Evolutionary conservation across 1,284 basidiomycete genomes (phyloP), one percentile per base, ranked within the genome.

Genomic region (Rhodotorula sp.): DNA sequence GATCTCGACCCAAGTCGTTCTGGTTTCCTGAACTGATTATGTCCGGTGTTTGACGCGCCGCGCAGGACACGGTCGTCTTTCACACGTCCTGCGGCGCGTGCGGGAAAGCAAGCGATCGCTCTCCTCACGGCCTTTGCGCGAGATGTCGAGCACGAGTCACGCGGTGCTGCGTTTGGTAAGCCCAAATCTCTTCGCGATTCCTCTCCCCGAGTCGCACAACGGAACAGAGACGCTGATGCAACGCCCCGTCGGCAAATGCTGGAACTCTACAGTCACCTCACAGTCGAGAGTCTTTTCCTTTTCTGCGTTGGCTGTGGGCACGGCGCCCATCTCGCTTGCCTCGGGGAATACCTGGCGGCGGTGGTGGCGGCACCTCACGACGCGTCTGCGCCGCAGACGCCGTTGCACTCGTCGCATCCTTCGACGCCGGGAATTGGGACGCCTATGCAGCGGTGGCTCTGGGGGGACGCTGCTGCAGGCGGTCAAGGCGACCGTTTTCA

Each of bases 281-380:
- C 67, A 44, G 67, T 69, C 8, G 49, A 48, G 22, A 64, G 66
- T 18, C 57, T 74, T n/a, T 64, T 67, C 65, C 29, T 72, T 8
- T 64, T 70, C n/a, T 74, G 75, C 61, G 68, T 65, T 3, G 45
- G 54, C 15, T 76, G 75, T 51, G 75, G 75, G 4, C 75, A 76
- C 37, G 75, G 72, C 22, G 70, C 70, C 2, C 75, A 76, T 54
- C 59, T 67, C 1, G 48, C 45, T 5, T 76, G 75, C 51, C 68
- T 74, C 22, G 59, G 60, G 6, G n/a, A 29, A 7, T 72, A 68
- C 64, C 57, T 60, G 22, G 33, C 63, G 7, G 42, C 60, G 15
- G 60, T 69, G 33, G 46, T 62, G 10, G 42, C 29, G 15, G 10
- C n/a, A n/a, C n/a, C 7, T 26, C 42, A 57, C 55, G 26, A 45